These are phyloP conservation scores for Starmerella kuoi DNA, from an alignment of 805 yeast genomes.

Conservation along the genomic window DNA sequence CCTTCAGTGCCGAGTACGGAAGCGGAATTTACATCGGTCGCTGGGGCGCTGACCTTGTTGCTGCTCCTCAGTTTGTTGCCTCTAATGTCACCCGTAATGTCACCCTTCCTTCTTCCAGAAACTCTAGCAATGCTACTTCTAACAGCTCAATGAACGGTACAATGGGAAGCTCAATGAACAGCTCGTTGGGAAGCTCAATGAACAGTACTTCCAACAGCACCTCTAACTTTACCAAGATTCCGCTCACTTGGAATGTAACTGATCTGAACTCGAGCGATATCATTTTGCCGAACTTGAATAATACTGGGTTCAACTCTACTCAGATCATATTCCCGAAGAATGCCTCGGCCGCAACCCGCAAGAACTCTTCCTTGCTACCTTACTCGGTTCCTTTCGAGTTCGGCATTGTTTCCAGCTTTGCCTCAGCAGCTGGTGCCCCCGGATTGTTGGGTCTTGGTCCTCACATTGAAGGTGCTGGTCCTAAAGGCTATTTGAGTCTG, in stretches of 20 bases:
- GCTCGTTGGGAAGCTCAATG: conserved; percentile 6
- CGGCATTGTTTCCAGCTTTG: conserved; percentile 25
- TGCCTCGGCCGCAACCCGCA: neutral
- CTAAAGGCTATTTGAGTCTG: conserved; percentile 18
- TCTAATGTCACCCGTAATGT: conserved; percentile 2
- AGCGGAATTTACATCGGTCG: conserved; percentile 27
- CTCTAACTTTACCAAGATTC: neutral
- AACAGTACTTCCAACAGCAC: neutral
- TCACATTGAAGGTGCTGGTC: conserved; percentile 22
- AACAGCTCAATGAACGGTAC: conserved; percentile 6
- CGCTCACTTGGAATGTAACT: neutral
- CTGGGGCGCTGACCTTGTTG: conserved; percentile 26
- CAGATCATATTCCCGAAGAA: neutral
- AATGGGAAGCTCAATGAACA: conserved; percentile 3
- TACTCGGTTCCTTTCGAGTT: conserved; percentile 22
- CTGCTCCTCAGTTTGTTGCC: conserved; percentile 20
- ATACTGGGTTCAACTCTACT: neutral
- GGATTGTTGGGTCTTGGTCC: conserved; percentile 25
- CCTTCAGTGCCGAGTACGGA: conserved; percentile 34
- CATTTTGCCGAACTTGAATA: neutral
- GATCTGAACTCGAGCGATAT: neutral
- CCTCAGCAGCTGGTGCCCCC: conserved; percentile 22
- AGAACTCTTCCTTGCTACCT: neutral
- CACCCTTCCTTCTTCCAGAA: no score
- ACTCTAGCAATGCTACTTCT: conserved; percentile 9